phyloP scores from a whole-genome alignment of 2,329 filamentous ascomycete species.

The Xylariaceae sp. region DNA sequence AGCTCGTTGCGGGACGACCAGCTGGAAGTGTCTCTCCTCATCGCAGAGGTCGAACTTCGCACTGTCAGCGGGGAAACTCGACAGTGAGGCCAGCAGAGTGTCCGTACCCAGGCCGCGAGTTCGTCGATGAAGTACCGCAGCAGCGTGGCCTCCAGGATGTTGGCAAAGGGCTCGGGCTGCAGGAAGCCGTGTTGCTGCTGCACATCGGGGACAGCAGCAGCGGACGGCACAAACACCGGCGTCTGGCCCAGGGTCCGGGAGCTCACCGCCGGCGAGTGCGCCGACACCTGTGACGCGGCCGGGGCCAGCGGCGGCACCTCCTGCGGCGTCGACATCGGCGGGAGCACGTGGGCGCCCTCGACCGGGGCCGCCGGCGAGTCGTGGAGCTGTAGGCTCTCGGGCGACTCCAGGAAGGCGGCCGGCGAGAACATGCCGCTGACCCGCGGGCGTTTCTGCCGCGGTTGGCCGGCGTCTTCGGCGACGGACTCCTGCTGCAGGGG shows the following conservation, averaged over 20 bases:
- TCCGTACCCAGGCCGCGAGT: neutral
- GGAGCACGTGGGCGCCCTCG: too few species aligned
- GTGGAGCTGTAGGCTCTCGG: neutral
- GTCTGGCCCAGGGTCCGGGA: too few species aligned
- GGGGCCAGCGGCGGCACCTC: too few species aligned
- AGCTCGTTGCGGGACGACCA: neutral
- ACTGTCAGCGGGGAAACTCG: neutral
- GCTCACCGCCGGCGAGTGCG: too few species aligned
- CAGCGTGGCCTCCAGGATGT: neutral
- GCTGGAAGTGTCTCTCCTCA: neutral
- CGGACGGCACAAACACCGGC: too few species aligned
- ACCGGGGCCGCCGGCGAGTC: neutral
- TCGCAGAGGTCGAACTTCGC: neutral
- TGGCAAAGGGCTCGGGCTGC: neutral
- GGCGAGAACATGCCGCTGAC: neutral
- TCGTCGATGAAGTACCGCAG: neutral
- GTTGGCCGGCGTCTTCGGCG: neutral
- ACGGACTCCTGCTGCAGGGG: too few species aligned
- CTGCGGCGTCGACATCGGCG: too few species aligned
- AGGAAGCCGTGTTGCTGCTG: neutral
- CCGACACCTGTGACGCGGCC: too few species aligned
- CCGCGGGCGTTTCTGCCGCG: neutral
- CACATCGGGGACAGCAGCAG: too few species aligned
- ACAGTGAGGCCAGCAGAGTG: neutral
- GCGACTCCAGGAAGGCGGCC: neutral